Conservation (phyloP, 1,284 basidiomycete species). For the Sporisorium graminicola region DNA sequence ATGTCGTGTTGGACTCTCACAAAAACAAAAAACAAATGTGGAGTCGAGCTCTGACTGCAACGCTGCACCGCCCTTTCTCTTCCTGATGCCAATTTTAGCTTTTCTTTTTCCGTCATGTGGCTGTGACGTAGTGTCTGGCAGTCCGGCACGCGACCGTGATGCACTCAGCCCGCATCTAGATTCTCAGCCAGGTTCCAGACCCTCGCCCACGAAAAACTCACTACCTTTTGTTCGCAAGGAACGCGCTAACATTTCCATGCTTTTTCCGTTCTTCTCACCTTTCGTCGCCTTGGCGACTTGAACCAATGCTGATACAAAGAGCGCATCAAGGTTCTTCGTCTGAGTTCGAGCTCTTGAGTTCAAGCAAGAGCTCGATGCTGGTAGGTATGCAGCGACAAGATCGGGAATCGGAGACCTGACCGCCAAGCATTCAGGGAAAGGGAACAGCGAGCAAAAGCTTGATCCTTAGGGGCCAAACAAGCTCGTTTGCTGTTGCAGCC, state of each 20-base stretch:
- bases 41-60: neutral
- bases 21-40: neutral
- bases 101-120: neutral
- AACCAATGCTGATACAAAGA: neutral
- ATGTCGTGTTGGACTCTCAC: neutral
- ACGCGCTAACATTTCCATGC: neutral
- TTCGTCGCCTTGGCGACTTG: slow-evolving; percentile 3
- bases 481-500: neutral
- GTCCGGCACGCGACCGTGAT: slow-evolving; percentile 1
- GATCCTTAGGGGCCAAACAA: neutral
- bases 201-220: neutral
- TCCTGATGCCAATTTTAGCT: neutral
- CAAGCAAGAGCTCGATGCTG: neutral
- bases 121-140: slow-evolving; percentile 2
- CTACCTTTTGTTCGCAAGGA: too few relatives aligned
- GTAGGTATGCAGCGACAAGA: neutral
- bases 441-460: neutral
- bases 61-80: neutral
- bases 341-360: too few relatives aligned
- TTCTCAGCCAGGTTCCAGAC: neutral
- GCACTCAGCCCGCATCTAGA: neutral
- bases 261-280: neutral
- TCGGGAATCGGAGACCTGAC: neutral
- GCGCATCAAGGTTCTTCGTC: too few relatives aligned
- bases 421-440: neutral